These are phyloP conservation scores for Fusarium mangiferae DNA, from an alignment of 2,329 filamentous ascomycete genomes.

Conservation along the genomic window DNA sequence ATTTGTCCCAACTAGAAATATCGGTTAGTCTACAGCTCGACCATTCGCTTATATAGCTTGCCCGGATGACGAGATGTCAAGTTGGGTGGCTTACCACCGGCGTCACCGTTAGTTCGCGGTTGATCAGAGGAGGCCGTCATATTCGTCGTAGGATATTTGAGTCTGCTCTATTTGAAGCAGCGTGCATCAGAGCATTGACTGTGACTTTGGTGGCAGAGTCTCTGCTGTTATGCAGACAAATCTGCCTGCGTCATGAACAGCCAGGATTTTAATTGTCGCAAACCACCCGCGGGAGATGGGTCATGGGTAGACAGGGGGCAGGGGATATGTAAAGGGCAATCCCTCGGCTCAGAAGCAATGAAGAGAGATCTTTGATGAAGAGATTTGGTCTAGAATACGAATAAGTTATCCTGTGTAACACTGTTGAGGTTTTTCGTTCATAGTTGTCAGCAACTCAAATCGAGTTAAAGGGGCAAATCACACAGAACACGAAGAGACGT, in stretches of 20 bases:
- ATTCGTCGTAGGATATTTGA: background rate
- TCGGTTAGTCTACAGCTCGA: background rate
- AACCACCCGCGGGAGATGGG: constrained; percentile 9
- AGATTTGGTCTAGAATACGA: background rate
- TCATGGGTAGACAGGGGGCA: constrained; percentile 13
- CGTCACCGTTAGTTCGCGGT: constrained; percentile 18
- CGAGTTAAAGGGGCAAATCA: constrained; percentile 29
- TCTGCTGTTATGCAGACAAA: constrained; percentile 17
- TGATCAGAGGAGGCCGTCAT: constrained; percentile 32
- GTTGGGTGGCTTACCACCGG: constrained; percentile 18
- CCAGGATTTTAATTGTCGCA: constrained; percentile 35
- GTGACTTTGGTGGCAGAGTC: background rate
- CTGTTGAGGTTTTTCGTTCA: background rate
- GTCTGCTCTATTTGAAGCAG: background rate
- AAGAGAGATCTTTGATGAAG: background rate
- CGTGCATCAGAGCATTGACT: background rate
- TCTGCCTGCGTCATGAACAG: constrained; percentile 29
- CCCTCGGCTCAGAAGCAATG: background rate
- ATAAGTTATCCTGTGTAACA: constrained; percentile 1
- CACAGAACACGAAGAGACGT: background rate
- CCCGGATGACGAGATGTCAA: background rate
- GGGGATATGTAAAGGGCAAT: constrained; percentile 3
- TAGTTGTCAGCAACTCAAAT: background rate
- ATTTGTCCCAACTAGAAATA: constrained; percentile 19
- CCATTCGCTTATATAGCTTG: constrained; percentile 3